Evolutionary conservation across 257 asterid species (phyloP).

Genomic region (Thymus mandschuricus): DNA sequence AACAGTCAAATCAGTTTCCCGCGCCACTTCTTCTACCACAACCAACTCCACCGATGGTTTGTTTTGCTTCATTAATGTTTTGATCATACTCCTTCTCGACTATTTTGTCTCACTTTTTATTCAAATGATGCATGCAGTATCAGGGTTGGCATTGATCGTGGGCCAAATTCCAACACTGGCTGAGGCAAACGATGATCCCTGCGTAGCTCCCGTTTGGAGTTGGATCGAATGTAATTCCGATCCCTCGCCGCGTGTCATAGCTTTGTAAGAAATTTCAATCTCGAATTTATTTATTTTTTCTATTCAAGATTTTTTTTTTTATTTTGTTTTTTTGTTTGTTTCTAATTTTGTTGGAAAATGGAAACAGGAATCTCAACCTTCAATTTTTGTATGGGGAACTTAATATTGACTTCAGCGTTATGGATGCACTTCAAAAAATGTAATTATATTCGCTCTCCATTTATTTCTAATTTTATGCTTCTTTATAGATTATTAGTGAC

Average conservation of each 20-base stretch:
- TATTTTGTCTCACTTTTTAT: too few relatives aligned
- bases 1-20: too few relatives aligned
- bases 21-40: too few relatives aligned
- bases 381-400: constrained; percentile 21
- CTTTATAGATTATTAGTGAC: too few relatives aligned
- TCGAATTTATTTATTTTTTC: too few relatives aligned
- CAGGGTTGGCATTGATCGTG: constrained; percentile 16
- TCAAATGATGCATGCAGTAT: constrained; percentile 17
- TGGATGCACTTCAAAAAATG: constrained; percentile 62
- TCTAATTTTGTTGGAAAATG: too few relatives aligned
- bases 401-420: constrained; percentile 39
- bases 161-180: not conserved
- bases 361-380: constrained; percentile 41
- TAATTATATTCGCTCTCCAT: not conserved
- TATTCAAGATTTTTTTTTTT: too few relatives aligned
- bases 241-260: constrained; percentile 35
- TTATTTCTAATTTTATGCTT: not conserved
- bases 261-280: constrained; percentile 32
- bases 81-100: too few relatives aligned
- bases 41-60: too few relatives aligned
- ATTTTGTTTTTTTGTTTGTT: too few relatives aligned
- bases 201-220: constrained; percentile 31
- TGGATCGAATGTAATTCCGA: constrained; percentile 47
- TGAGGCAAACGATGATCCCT: constrained; percentile 35
- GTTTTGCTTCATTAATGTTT: too few relatives aligned